phyloP scores from a whole-genome alignment of 441 rosid genomes.

The Eutrema salsugineum region DNA sequence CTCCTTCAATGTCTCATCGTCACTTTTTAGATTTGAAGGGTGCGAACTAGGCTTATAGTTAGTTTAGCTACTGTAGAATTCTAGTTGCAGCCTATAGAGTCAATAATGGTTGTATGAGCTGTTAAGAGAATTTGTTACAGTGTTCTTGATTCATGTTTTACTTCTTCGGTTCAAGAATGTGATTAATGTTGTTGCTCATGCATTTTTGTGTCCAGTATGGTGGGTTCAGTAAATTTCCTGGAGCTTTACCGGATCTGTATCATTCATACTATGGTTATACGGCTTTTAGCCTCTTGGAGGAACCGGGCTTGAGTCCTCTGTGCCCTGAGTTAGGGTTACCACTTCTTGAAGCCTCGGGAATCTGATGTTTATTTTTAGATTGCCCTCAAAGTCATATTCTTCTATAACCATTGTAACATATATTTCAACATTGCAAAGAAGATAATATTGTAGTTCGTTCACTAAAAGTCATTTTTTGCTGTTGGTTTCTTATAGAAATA shows the following conservation, averaged over 20 bases:
- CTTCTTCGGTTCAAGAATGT: neutral
- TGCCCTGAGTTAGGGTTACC: conserved; percentile 75
- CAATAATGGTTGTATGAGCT: neutral
- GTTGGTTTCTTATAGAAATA: neutral
- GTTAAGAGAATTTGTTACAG: neutral
- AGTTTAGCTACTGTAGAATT: neutral
- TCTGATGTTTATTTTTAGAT: conserved; percentile 27
- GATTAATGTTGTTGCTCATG: conserved; percentile 9
- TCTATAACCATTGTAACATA: conserved; percentile 14
- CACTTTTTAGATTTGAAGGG: neutral
- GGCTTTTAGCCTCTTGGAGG: conserved; percentile 88
- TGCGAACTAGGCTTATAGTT: neutral
- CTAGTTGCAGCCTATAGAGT: neutral
- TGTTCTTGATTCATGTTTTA: neutral
- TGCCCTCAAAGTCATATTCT: conserved; percentile 1
- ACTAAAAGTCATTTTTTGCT: too few relatives aligned
- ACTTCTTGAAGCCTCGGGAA: conserved; percentile 40
- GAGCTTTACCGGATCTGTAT: conserved; percentile 70
- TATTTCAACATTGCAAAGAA: neutral
- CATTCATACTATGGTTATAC: conserved; percentile 83
- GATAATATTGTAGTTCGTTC: too few relatives aligned
- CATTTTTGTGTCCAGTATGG: conserved; percentile 54
- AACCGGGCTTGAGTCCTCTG: conserved; percentile 62
- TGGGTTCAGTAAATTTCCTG: conserved; percentile 77
- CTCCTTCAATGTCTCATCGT: conserved; percentile 14